A percentile compares a stretch with the other conserved stretches of the same genome.
These are phyloP conservation scores for Phytopythium sindhum DNA, from an alignment of 352 stramenopile genomes.

Conservation along the genomic window DNA sequence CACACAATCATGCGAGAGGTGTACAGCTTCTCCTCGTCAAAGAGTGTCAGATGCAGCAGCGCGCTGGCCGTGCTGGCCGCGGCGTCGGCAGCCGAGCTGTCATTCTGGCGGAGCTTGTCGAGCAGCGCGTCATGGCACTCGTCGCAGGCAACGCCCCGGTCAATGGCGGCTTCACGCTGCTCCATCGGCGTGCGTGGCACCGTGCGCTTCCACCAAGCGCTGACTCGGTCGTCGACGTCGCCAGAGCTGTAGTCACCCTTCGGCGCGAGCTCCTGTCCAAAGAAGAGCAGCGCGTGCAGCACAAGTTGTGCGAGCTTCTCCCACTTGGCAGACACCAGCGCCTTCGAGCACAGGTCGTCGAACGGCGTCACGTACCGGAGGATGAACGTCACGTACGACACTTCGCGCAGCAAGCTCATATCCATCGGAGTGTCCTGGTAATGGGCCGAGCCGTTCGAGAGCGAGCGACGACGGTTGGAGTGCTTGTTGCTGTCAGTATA, in stretches of 20 bases:
- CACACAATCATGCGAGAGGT: constrained; percentile 78
- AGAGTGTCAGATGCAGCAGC: constrained; percentile 56
- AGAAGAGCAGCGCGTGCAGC: constrained; percentile 66
- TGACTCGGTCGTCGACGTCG: constrained; percentile 17
- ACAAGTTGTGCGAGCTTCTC: constrained; percentile 72
- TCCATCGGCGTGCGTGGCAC: constrained; percentile 37
- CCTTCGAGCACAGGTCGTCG: constrained; percentile 59
- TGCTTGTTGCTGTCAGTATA: neutral
- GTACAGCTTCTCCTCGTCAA: constrained; percentile 80
- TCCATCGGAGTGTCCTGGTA: constrained; percentile 18
- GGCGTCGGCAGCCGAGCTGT: constrained; percentile 20
- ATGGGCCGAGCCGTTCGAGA: neutral
- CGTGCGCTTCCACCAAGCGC: constrained; percentile 57
- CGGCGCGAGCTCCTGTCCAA: constrained; percentile 51
- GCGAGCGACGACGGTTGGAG: neutral
- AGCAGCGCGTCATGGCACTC: constrained; percentile 45
- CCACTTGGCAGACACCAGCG: constrained; percentile 59
- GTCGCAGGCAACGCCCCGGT: constrained; percentile 24
- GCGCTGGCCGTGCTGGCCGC: constrained; percentile 21
- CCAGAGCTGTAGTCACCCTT: constrained; percentile 26
- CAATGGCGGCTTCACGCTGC: constrained; percentile 43
- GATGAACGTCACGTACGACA: constrained; percentile 75
- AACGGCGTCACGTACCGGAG: constrained; percentile 81
- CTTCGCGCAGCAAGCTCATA: constrained; percentile 60
- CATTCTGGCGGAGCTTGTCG: constrained; percentile 23